Evolutionary conservation across 2,329 filamentous ascomycete species (phyloP), one percentile per base, ranked within the genome.

Genomic region (Beauveria medogensis): DNA sequence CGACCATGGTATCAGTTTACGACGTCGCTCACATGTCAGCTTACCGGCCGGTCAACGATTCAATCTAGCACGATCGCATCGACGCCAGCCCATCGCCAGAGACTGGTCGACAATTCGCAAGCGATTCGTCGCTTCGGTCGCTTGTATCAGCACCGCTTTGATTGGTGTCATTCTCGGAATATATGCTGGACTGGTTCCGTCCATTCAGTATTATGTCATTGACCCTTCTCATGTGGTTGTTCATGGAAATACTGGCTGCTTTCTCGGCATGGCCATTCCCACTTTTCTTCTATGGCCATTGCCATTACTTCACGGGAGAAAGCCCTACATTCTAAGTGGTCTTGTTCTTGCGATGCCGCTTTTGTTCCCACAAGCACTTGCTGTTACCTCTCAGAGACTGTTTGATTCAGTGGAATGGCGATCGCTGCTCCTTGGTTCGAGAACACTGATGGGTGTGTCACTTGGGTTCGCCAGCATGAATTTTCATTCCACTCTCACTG

Each of bases 401-500:
- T 84, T 84, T 4, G 78, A 82, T 60, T 77, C 81, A 14, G 68
- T 75, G 24, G 75, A 75, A 22, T 91, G 83, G 77, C 79, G 82
- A 66, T 77, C 80, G 58, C 79, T 83, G 34, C 75, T 92, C 4
- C 77, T 92, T 3, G 72, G 85, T 6, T 82, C 87, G 5, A 80
- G 89, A 55, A 81, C 80, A 1, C 67, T 89, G 52, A 89, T 90
- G 71, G 89, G 90, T 0, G 74, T 86, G 40, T 81, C 82, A 22
- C 80, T 92, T 10, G 90, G 89, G 0, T 89, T 92, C 67, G 87
- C 86, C 18, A 89, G 88, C 69, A 88, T 92, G 78, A 92, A 92
- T 68, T 88, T 88, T 65, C 80, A 90, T 66, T 82, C 85, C 0
- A 87, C 85, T 2, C 75, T 92, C 6, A 83, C 87, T 3, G 89